A percentile compares a stretch with the other conserved stretches of the same genome.
Evolutionary conservation across 352 stramenopile species (phyloP).

Genomic region (Thraustotheca clavata): DNA sequence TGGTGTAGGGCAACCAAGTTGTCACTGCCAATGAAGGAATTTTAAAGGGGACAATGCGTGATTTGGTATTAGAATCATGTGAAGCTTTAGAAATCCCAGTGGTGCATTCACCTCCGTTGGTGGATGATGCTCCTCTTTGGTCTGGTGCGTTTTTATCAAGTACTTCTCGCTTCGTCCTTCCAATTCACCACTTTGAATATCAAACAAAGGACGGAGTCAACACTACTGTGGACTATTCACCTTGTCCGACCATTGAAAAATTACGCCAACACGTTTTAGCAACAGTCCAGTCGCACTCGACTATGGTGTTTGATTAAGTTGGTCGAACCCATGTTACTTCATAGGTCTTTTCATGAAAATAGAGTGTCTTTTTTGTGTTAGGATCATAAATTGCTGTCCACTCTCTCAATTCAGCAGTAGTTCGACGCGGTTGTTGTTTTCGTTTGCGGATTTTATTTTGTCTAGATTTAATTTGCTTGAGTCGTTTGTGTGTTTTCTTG

Average conservation of each 20-base stretch:
- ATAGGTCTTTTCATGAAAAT: constrained; percentile 27
- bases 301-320: constrained; percentile 40
- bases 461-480: background rate
- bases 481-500: background rate
- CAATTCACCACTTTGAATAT: constrained; percentile 22
- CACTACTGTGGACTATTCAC: constrained; percentile 26
- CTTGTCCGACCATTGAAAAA: constrained; percentile 34
- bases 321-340: constrained; percentile 20
- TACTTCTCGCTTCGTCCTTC: constrained; percentile 69
- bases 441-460: background rate
- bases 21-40: constrained; percentile 64
- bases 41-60: constrained; percentile 65
- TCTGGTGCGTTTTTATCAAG: constrained; percentile 78
- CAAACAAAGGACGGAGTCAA: constrained; percentile 24
- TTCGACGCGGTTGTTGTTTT: background rate
- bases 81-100: constrained; percentile 41
- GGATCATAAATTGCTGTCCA: constrained; percentile 20
- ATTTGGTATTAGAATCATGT: constrained; percentile 63
- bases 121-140: constrained; percentile 52
- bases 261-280: constrained; percentile 38
- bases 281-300: constrained; percentile 45
- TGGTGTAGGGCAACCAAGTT: constrained; percentile 29
- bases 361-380: constrained; percentile 23
- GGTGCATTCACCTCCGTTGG: constrained; percentile 37
- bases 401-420: constrained; percentile 9